phyloP scores from a whole-genome alignment of 2,329 filamentous ascomycete genomes.

The Dendryphion nanum region DNA sequence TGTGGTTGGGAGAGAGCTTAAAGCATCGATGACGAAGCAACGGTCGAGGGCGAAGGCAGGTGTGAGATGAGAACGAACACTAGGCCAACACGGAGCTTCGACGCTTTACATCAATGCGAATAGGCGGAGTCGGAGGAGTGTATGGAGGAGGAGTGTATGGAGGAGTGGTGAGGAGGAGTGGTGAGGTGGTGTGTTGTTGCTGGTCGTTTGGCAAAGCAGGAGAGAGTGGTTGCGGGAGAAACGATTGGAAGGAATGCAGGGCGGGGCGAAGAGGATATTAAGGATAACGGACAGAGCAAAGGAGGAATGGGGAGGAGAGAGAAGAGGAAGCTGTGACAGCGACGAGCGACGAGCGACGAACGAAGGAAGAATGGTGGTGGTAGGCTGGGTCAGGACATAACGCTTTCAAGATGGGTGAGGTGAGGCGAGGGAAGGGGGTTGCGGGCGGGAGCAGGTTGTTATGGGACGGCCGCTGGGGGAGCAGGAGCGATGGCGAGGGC shows the following conservation, averaged over 20 bases:
- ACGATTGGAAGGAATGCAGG: slow-evolving; percentile 1
- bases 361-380: not conserved
- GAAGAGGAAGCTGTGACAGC: not conserved
- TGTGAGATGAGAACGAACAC: slow-evolving; percentile 13
- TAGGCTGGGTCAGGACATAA: not conserved
- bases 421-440: no score
- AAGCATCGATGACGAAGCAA: slow-evolving; percentile 18
- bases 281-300: no score
- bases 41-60: slow-evolving; percentile 2
- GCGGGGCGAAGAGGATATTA: no score
- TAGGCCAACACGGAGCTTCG: slow-evolving; percentile 26
- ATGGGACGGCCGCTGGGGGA: not conserved
- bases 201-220: slow-evolving; percentile 9
- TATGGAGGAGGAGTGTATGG: slow-evolving; percentile 19
- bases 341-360: slow-evolving; percentile 3
- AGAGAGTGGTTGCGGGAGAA: not conserved
- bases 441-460: no score
- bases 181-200: slow-evolving; percentile 8
- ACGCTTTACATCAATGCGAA: slow-evolving; percentile 35
- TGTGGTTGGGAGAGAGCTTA: slow-evolving; percentile 17
- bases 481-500: not conserved
- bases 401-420: no score
- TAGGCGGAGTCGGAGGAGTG: slow-evolving; percentile 22
- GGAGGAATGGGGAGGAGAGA: slow-evolving; percentile 1
- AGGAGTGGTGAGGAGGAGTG: slow-evolving; percentile 9